Evolutionary conservation across 2,329 filamentous ascomycete genomes (phyloP).

Genomic region (Clonostachys solani): DNA sequence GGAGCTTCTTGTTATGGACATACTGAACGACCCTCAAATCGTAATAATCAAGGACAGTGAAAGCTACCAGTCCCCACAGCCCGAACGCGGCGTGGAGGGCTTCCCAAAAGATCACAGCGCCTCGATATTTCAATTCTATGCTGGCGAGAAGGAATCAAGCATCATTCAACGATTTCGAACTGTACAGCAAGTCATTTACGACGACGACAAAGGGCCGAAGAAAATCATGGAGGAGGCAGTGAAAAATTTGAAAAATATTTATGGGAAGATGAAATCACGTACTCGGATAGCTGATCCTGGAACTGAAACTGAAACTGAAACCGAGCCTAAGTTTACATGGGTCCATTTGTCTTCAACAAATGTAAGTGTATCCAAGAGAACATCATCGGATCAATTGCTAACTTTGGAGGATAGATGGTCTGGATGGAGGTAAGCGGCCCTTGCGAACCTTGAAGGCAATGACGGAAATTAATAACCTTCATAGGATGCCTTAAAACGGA

Average conservation of each 20-base stretch:
- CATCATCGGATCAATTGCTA: neutral
- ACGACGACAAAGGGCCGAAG: neutral
- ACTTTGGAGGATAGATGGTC: neutral
- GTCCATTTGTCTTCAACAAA: neutral
- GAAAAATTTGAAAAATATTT: neutral
- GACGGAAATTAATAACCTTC: neutral
- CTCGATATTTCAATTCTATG: too few species aligned
- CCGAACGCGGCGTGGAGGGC: too few species aligned
- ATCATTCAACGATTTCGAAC: neutral
- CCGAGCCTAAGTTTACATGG: neutral
- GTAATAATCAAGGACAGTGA: too few species aligned
- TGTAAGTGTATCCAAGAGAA: neutral
- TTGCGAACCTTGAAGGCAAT: neutral
- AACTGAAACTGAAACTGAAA: neutral
- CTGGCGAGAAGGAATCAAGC: too few species aligned
- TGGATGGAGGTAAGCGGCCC: neutral
- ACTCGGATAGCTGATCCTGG: neutral
- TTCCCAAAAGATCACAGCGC: too few species aligned
- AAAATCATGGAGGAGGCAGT: neutral
- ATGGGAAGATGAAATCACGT: neutral
- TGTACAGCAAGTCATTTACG: neutral
- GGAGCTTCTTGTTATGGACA: too few species aligned
- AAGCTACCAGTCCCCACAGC: too few species aligned
- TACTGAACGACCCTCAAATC: too few species aligned
- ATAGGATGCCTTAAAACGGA: neutral